Evolutionary conservation across 2,329 filamentous ascomycete genomes (phyloP).

Genomic region (Apiospora marii): DNA sequence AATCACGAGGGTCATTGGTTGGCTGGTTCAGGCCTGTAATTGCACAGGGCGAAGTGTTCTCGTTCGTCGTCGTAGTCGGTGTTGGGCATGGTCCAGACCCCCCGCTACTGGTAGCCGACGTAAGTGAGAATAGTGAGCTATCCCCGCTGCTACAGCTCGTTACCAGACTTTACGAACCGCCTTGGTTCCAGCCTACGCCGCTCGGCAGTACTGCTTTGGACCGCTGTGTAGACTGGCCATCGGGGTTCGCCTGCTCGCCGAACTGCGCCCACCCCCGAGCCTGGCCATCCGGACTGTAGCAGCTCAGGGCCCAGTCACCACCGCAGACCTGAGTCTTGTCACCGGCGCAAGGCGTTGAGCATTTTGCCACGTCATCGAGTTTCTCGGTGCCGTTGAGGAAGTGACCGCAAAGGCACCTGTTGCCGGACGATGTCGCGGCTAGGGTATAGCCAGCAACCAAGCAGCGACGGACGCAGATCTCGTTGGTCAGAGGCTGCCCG

Average conservation of each 20-base stretch:
- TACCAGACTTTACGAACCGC: too few species aligned
- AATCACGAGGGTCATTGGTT: background rate
- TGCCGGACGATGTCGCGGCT: too few species aligned
- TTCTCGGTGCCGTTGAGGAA: conserved; percentile 48
- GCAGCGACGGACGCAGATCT: too few species aligned
- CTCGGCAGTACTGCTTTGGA: conserved; percentile 4
- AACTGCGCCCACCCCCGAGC: conserved; percentile 24
- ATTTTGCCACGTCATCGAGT: conserved; percentile 51
- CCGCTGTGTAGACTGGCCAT: conserved; percentile 7
- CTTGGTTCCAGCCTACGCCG: background rate
- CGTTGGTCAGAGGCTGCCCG: too few species aligned
- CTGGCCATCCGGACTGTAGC: conserved; percentile 51
- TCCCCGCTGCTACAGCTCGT: background rate
- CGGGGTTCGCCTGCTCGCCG: background rate
- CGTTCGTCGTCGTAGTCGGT: background rate
- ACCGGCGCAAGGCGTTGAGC: conserved; percentile 59
- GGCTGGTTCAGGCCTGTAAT: background rate
- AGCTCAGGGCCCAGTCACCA: conserved; percentile 53
- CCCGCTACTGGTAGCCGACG: background rate
- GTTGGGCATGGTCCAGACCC: background rate
- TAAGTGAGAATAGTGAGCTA: background rate
- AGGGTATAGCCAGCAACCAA: too few species aligned
- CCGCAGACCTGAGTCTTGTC: conserved; percentile 58
- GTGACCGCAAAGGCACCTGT: too few species aligned
- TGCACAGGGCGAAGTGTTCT: background rate